Evolutionary conservation across 257 asterid species (phyloP).

Genomic region (Anisodus tanguticus): DNA sequence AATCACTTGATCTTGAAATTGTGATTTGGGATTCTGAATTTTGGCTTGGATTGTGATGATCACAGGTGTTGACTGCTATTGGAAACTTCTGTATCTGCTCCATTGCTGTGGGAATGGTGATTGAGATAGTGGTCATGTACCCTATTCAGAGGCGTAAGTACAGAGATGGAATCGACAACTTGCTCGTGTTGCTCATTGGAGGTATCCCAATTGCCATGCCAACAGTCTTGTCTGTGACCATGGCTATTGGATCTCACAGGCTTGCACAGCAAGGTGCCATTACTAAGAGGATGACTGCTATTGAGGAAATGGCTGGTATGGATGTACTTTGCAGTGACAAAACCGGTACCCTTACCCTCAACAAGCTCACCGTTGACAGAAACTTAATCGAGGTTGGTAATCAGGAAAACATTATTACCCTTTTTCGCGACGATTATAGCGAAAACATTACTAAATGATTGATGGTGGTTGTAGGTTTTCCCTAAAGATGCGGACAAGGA

Average conservation of each 20-base stretch:
- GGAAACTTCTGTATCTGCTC: conserved; percentile 96
- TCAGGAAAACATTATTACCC: neutral
- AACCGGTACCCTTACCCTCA: conserved; percentile 90
- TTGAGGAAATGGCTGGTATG: conserved; percentile 98
- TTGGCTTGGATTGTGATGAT: conserved; percentile 19
- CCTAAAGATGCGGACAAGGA: conserved; percentile 56
- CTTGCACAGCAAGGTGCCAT: conserved; percentile 95
- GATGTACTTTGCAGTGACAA: conserved; percentile 96
- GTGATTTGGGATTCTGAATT: neutral
- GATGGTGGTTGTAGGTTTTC: conserved; percentile 46
- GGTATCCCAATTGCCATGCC: conserved; percentile 99
- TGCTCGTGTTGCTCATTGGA: conserved; percentile 83
- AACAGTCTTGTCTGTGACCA: conserved; percentile 85
- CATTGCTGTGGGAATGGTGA: conserved; percentile 73
- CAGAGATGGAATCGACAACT: conserved; percentile 87
- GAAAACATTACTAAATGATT: neutral
- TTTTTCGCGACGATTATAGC: neutral
- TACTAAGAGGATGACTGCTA: conserved; percentile 98
- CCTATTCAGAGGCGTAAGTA: conserved; percentile 70
- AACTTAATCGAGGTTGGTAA: conserved; percentile 58
- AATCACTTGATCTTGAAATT: neutral
- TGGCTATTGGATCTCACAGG: conserved; percentile 96
- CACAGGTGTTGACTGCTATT: conserved; percentile 75
- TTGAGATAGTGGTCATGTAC: conserved; percentile 81
- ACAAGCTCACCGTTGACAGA: conserved; percentile 86